Evolutionary conservation across 2,329 filamentous ascomycete genomes (phyloP).

Genomic region (Alternaria sp.): DNA sequence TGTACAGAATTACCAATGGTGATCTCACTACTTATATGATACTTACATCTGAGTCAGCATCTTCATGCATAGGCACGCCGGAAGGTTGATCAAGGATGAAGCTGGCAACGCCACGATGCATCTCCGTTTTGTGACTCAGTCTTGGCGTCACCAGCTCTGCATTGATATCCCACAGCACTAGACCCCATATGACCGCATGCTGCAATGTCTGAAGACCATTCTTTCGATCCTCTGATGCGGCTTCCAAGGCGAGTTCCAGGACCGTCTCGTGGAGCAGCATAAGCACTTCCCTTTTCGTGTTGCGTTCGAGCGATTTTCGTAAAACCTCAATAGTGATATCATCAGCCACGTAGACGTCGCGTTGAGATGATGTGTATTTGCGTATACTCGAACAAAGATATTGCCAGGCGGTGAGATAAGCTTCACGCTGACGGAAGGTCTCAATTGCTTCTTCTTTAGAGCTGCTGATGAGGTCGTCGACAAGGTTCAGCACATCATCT

Average conservation of each 20-base stretch:
- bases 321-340: not conserved
- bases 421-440: not conserved
- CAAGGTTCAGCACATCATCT: not conserved
- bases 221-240: not conserved
- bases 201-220: not conserved
- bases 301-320: not conserved
- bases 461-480: not conserved
- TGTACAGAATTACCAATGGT: accelerated
- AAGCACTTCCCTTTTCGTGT: not conserved
- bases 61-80: not conserved
- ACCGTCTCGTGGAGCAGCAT: not conserved
- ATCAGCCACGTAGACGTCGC: not conserved
- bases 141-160: not conserved
- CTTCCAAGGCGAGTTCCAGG: not conserved
- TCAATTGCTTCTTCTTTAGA: accelerated
- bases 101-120: not conserved
- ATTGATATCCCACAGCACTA: not conserved
- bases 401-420: not conserved
- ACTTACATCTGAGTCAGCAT: not conserved
- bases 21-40: too few species aligned
- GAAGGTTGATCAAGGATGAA: not conserved
- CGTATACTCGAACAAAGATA: not conserved
- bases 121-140: not conserved
- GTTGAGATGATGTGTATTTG: not conserved
- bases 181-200: not conserved